These are phyloP conservation scores for Alnus rubra DNA, from an alignment of 306 rosid genomes.

Conservation along the genomic window DNA sequence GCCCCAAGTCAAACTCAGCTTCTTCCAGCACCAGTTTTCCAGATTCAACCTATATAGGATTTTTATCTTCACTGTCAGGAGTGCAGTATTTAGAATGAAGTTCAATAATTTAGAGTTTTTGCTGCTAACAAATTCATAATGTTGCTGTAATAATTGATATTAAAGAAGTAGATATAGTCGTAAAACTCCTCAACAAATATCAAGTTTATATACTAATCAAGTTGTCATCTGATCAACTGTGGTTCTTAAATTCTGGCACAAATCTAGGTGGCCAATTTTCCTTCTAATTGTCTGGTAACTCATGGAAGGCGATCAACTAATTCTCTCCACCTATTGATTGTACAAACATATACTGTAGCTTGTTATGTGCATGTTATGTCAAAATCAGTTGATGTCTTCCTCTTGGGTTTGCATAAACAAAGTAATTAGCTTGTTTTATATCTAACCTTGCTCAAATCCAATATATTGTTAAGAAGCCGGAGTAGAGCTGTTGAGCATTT, in stretches of 20 bases:
- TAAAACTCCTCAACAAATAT: neutral
- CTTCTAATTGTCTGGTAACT: neutral
- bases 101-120: neutral
- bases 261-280: neutral
- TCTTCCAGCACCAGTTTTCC: conserved; percentile 95
- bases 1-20: conserved; percentile 88
- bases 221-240: neutral
- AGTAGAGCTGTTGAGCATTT: conserved; percentile 96
- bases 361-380: neutral
- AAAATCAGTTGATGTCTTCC: neutral
- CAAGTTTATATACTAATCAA: neutral
- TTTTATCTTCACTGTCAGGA: conserved; percentile 10
- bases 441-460: conserved; percentile 92
- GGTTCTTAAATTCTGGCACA: neutral
- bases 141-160: neutral
- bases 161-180: neutral
- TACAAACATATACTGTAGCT: neutral
- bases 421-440: conserved; percentile 18
- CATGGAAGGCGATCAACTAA: neutral
- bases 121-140: neutral
- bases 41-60: conserved; percentile 76
- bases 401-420: conserved; percentile 9
- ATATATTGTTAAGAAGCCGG: conserved; percentile 93
- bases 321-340: neutral
- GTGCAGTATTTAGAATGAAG: neutral